phyloP scores from a whole-genome alignment of 2,329 filamentous ascomycete species.

The Leptographium galeiforme region DNA sequence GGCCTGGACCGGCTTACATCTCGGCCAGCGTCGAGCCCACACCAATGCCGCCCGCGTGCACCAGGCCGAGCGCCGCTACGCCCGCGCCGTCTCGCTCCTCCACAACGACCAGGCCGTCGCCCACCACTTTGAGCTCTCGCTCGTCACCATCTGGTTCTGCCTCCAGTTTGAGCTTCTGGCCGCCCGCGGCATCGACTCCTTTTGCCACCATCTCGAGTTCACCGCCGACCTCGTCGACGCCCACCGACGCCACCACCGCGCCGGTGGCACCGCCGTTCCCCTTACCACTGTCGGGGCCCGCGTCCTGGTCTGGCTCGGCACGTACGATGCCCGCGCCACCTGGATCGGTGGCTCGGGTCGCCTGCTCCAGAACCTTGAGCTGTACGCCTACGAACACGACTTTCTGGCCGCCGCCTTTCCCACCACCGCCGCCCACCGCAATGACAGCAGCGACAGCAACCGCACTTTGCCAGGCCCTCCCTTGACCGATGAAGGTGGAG shows the following conservation, averaged over 20 bases:
- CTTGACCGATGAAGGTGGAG: neutral
- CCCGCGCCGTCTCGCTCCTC: neutral
- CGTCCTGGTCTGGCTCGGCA: constrained; percentile 5
- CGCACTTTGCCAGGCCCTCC: neutral
- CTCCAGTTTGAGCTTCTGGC: constrained; percentile 5
- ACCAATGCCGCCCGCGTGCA: neutral
- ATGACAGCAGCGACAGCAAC: neutral
- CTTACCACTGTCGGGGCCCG: constrained; percentile 1
- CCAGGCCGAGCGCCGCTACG: constrained; percentile 1
- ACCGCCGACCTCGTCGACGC: constrained; percentile 4
- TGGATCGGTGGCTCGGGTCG: constrained; percentile 3
- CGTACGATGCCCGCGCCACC: constrained; percentile 1
- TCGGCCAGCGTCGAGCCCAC: neutral
- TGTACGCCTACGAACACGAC: constrained; percentile 1
- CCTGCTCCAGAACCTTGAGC: constrained; percentile 3
- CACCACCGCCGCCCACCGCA: neutral
- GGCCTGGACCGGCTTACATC: constrained; percentile 5
- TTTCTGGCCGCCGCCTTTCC: neutral
- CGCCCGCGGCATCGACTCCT: constrained; percentile 1
- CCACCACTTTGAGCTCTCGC: constrained; percentile 3
- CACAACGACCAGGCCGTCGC: constrained; percentile 4
- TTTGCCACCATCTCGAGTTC: constrained; percentile 4
- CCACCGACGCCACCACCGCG: constrained; percentile 1
- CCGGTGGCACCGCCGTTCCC: neutral
- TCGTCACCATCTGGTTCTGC: constrained; percentile 3